Percentiles rank a stretch among this genome's conserved stretches.
Conservation (phyloP, 768 basidiomycete genomes). For the Rhodosporidiobolus odoratus region DNA sequence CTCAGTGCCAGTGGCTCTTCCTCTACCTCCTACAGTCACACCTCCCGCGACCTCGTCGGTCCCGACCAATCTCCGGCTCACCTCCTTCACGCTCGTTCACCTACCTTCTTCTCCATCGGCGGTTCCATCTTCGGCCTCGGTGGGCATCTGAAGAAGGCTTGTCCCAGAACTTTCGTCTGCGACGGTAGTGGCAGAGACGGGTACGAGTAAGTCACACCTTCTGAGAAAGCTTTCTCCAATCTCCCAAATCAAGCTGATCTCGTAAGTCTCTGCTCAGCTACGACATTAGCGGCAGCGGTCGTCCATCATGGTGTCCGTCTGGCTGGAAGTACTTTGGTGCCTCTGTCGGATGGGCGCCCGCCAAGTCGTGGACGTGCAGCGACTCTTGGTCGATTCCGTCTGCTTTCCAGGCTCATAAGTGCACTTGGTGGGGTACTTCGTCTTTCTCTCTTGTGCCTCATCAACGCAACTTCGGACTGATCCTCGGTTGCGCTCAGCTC, state of each 20-base stretch:
- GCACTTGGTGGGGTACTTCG: not conserved
- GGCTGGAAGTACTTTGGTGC: constrained; percentile 9
- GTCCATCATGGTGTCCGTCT: not conserved
- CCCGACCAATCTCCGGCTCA: not conserved
- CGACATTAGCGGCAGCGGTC: constrained; percentile 9
- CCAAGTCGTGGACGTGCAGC: not conserved
- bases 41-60: not conserved
- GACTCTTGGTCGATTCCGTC: not conserved
- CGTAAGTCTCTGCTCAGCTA: not conserved
- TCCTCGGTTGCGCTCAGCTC: not conserved
- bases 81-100: not conserved
- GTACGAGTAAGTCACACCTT: not conserved
- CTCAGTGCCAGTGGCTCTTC: not conserved
- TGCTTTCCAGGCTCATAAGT: not conserved
- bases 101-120: not conserved
- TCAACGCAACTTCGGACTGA: not conserved
- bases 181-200: constrained; percentile 8
- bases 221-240: not conserved
- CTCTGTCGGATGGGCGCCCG: constrained; percentile 10
- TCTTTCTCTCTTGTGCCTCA: not conserved
- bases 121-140: constrained; percentile 7
- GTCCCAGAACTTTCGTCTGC: not conserved
- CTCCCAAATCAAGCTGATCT: not conserved
- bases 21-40: not conserved
- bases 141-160: not conserved